Evolutionary conservation across 2,329 filamentous ascomycete genomes (phyloP).

Genomic region (Harringtonia aguacate): DNA sequence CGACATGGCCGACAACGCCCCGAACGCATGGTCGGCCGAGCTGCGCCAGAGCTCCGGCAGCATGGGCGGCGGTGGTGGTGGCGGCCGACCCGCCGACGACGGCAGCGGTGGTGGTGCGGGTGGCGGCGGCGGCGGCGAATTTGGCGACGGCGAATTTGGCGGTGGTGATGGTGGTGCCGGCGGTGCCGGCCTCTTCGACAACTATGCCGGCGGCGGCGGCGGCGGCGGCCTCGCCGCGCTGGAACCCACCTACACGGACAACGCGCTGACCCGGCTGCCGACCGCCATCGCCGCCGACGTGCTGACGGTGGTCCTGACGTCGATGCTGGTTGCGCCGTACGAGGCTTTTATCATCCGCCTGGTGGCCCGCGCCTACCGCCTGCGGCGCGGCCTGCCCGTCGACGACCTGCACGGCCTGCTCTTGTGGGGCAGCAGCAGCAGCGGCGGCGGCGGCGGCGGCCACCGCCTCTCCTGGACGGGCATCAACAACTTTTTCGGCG

Average conservation of each 20-base stretch:
- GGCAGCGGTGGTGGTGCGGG: not conserved
- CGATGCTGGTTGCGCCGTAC: slow-evolving; percentile 32
- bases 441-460: too few relatives aligned
- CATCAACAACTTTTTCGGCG: slow-evolving; percentile 32
- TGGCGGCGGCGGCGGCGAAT: not conserved
- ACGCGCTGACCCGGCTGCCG: slow-evolving; percentile 39
- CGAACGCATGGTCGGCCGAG: slow-evolving; percentile 48
- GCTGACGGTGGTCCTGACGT: slow-evolving; percentile 30
- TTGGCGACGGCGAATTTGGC: not conserved
- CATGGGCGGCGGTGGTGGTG: not conserved
- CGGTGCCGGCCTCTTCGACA: not conserved
- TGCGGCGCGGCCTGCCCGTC: slow-evolving; percentile 24
- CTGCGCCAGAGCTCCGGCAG: slow-evolving; percentile 33
- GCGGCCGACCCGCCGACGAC: not conserved
- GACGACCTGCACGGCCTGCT: slow-evolving; percentile 26
- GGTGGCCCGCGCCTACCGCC: slow-evolving; percentile 31
- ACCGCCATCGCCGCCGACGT: slow-evolving; percentile 35
- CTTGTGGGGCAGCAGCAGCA: too few relatives aligned
- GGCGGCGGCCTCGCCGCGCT: not conserved
- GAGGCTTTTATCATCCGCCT: slow-evolving; percentile 34
- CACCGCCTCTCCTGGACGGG: slow-evolving; percentile 25
- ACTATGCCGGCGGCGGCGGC: not conserved
- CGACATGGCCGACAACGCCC: slow-evolving; percentile 37
- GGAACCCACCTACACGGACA: slow-evolving; percentile 20
- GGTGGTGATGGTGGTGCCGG: not conserved